Evolutionary conservation across 441 rosid species (phyloP).

Genomic region (Manihot esculenta): DNA sequence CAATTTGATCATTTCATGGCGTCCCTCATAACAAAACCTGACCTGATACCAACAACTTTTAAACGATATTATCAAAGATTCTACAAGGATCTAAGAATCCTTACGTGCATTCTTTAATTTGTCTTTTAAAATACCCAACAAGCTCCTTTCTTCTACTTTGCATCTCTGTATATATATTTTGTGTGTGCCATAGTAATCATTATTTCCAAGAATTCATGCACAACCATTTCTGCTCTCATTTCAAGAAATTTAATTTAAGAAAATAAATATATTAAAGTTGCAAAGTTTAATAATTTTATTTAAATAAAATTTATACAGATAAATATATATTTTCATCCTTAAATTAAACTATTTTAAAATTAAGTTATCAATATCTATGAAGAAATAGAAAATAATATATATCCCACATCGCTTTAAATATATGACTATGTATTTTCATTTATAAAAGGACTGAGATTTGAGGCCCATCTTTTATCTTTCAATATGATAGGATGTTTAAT

Average conservation of each 20-base stretch:
- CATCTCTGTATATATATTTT: too few relatives aligned
- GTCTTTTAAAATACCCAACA: background rate
- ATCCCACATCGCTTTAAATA: background rate
- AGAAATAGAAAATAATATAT: background rate
- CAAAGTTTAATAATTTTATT: too few relatives aligned
- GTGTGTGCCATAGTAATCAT: too few relatives aligned
- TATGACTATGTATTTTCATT: background rate
- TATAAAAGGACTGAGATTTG: background rate
- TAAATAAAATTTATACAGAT: too few relatives aligned
- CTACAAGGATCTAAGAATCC: slow-evolving; percentile 10
- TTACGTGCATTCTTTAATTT: background rate
- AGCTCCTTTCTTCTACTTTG: background rate
- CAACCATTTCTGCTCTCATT: too few relatives aligned
- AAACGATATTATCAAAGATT: slow-evolving; percentile 5
- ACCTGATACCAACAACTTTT: slow-evolving; percentile 24
- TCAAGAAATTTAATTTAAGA: too few relatives aligned
- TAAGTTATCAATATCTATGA: too few relatives aligned
- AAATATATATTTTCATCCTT: background rate
- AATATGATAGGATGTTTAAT: too few relatives aligned
- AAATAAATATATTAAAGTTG: too few relatives aligned
- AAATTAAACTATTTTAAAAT: too few relatives aligned
- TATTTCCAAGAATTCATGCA: too few relatives aligned
- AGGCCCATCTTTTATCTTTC: too few relatives aligned
- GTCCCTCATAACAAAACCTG: slow-evolving; percentile 1
- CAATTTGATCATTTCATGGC: background rate